phyloP scores from a whole-genome alignment of 1,284 basidiomycete species.

The Ganoderma resinaceum region DNA sequence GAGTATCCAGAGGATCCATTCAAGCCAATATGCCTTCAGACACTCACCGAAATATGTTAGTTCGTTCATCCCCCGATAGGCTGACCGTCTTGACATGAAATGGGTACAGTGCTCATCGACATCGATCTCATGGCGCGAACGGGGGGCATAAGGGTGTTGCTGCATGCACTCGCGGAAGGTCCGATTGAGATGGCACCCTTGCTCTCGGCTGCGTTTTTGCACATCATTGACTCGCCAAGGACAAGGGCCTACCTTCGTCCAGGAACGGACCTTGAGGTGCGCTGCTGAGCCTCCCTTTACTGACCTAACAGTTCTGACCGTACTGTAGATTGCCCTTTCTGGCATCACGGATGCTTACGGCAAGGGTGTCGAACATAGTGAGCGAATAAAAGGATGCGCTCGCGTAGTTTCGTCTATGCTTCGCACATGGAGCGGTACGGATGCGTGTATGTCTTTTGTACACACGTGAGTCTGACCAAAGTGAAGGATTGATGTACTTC shows the following conservation, averaged over 20 bases:
- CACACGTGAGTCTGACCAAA: background rate
- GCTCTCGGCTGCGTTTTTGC: conserved; percentile 87
- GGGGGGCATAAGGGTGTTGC: conserved; percentile 87
- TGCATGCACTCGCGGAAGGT: conserved; percentile 89
- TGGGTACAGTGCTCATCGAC: conserved; percentile 76
- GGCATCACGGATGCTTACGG: conserved; percentile 93
- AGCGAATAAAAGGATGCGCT: conserved; percentile 79
- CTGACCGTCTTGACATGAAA: conserved; percentile 27
- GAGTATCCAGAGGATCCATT: conserved; percentile 95
- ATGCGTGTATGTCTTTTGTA: background rate
- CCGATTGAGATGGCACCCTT: conserved; percentile 85
- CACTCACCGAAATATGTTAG: conserved; percentile 85
- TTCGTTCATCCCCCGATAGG: conserved; percentile 45
- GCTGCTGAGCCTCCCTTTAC: conserved; percentile 26
- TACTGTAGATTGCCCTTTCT: conserved; percentile 76
- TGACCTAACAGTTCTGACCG: conserved; percentile 24
- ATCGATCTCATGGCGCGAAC: conserved; percentile 83
- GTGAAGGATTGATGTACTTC: conserved; percentile 88
- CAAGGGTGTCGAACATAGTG: conserved; percentile 77
- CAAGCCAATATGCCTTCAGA: conserved; percentile 85
- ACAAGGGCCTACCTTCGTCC: conserved; percentile 83
- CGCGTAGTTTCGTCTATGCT: conserved; percentile 87
- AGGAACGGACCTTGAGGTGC: conserved; percentile 90
- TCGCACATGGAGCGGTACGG: conserved; percentile 92
- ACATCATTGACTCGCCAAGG: conserved; percentile 86